Evolutionary conservation across 805 yeast genomes (phyloP).

Genomic region (Candida golubevii): DNA sequence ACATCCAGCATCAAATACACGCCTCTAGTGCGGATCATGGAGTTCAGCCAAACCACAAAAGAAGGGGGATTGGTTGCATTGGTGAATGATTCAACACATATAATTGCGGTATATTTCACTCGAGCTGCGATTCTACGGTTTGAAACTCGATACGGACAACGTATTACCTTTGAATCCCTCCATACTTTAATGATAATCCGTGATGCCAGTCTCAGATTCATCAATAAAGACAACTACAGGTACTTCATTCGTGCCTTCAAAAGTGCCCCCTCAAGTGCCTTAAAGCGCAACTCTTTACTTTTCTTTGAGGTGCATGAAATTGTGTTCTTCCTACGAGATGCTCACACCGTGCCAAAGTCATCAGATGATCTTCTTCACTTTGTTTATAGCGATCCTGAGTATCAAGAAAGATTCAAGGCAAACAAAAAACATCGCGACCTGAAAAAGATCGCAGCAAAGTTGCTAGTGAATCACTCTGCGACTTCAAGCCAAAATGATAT

Average conservation of each 20-base stretch:
- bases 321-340: slow-evolving; percentile 31
- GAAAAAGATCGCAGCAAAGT: background rate
- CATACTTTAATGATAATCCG: slow-evolving; percentile 26
- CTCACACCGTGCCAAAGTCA: slow-evolving; percentile 16
- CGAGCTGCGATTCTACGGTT: slow-evolving; percentile 24
- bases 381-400: slow-evolving; percentile 22
- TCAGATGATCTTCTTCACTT: slow-evolving; percentile 21
- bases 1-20: slow-evolving; percentile 12
- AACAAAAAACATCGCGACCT: background rate
- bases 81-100: slow-evolving; percentile 30
- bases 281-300: slow-evolving; percentile 14
- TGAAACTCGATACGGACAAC: slow-evolving; percentile 28
- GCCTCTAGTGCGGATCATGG: slow-evolving; percentile 27
- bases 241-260: slow-evolving; percentile 1
- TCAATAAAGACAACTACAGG: slow-evolving; percentile 1
- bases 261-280: background rate
- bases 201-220: slow-evolving; percentile 26
- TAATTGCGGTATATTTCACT: slow-evolving; percentile 28
- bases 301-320: slow-evolving; percentile 29
- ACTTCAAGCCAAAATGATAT: background rate
- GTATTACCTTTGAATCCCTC: slow-evolving; percentile 31
- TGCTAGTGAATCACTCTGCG: background rate
- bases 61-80: slow-evolving; percentile 26
- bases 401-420: slow-evolving; percentile 3
- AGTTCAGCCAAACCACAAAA: slow-evolving; percentile 21